Base-by-base conservation (phyloP, 306 rosid genomes). In the Vigna hirtella region DNA sequence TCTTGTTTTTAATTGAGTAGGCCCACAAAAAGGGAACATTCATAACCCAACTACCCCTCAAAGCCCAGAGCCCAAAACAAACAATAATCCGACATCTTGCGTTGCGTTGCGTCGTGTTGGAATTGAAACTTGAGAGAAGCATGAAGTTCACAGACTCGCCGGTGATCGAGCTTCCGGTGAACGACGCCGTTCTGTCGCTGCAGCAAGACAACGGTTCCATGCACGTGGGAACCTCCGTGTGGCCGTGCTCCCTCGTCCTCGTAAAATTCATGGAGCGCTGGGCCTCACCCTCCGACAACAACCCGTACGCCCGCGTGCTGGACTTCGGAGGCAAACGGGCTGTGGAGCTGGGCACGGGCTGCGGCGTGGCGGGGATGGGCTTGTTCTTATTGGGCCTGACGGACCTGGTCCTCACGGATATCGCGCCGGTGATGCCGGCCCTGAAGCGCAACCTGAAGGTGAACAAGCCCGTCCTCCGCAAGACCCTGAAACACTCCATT, bases 121-220 rank as follows among this genome's bases (percentile, higher is more conserved):
- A 18, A 45, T 2, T 34, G 12, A 52, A 49, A 15, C 18, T 49
- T 5, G 4, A 30, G 6, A 14, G 17, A 26, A 13, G 16, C 2
- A 93, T 94, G 98, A 94, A 90, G 94, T 91, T 94, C 89, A 94
- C 90, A 42, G 96, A 89, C 73, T 94, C 97, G 50, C 97, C 97
- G 58, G 90, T 83, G 28, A 77, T 94, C 16, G 91, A 94, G 74
- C 97, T 94, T 2, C 84, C 91, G 28, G 97, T 94, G 13, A 83
- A 87, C n/a, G 49, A 48, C 81, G 48, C 81, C 86, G 80, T 79
- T 28, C 86, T 94, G 50, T 89, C 98, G 6, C 66, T 92, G 7
- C 97, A 90, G 14, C 98, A 94, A 81, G 96, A 92, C 88, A 94
- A 94, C 53, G 93, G 92, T 4, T 90, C 98, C 76, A 57, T 94